Conservation (phyloP, 2,329 filamentous ascomycete genomes). For the Fusarium vanettenii region DNA sequence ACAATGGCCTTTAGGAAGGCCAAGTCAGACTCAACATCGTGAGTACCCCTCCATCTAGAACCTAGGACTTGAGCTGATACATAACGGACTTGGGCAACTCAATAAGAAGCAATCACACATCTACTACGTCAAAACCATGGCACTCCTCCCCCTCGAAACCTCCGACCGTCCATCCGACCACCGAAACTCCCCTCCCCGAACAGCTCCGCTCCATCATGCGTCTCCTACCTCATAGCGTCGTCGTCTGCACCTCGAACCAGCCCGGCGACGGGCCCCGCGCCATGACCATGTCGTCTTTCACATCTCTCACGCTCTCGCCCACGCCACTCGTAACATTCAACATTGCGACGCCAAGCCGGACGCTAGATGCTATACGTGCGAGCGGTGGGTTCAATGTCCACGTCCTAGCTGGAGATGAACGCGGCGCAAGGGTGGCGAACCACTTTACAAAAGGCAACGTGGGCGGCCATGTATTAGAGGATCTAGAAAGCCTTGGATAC, state of each 20-base stretch:
- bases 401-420: slow-evolving; percentile 59
- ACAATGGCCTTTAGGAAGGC: not conserved
- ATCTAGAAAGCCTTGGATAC: slow-evolving; percentile 42
- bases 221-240: slow-evolving; percentile 64
- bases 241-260: slow-evolving; percentile 65
- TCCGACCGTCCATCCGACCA: slow-evolving; percentile 51
- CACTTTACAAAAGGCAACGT: slow-evolving; percentile 64
- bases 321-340: slow-evolving; percentile 68
- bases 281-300: slow-evolving; percentile 72
- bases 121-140: slow-evolving; percentile 40
- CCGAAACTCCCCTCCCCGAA: slow-evolving; percentile 53
- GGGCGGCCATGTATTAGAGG: slow-evolving; percentile 52
- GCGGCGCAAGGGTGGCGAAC: slow-evolving; percentile 62
- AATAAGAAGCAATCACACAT: slow-evolving; percentile 29
- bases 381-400: slow-evolving; percentile 66
- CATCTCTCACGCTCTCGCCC: slow-evolving; percentile 64
- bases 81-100: slow-evolving; percentile 14
- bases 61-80: slow-evolving; percentile 9
- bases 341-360: slow-evolving; percentile 66
- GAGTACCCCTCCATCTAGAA: slow-evolving; percentile 1
- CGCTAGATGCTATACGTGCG: slow-evolving; percentile 61
- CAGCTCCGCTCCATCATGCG: slow-evolving; percentile 66
- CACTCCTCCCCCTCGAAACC: slow-evolving; percentile 44
- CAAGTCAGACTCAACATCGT: slow-evolving; percentile 19
- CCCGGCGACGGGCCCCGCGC: slow-evolving; percentile 53